Conservation (phyloP, 2,329 filamentous ascomycete genomes). For the Trichophyton mentagrophytes region DNA sequence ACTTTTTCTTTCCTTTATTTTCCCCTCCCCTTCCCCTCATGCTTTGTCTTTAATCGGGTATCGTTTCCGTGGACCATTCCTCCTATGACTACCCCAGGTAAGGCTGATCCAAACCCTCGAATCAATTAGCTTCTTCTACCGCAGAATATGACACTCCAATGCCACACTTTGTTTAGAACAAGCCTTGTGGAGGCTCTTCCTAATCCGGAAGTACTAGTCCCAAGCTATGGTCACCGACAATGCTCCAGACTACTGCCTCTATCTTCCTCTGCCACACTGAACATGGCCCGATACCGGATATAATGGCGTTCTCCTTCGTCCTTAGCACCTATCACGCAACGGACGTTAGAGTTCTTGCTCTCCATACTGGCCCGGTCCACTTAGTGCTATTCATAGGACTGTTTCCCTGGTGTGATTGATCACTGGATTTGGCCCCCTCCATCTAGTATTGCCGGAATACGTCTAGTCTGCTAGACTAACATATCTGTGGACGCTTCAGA, state of each 20-base stretch:
- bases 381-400: neutral
- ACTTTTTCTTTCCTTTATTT: neutral
- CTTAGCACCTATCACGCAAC: neutral
- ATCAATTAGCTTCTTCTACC: neutral
- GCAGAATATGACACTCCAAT: neutral
- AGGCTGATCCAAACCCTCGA: neutral
- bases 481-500: neutral
- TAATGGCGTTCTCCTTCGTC: too few species aligned
- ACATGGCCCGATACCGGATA: neutral
- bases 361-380: neutral
- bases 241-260: neutral
- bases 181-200: neutral
- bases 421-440: neutral
- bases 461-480: neutral
- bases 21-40: neutral
- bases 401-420: neutral
- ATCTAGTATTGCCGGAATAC: neutral
- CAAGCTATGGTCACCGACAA: neutral
- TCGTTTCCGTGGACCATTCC: neutral
- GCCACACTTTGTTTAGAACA: constrained; percentile 2
- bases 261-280: neutral
- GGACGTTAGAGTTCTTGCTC: neutral
- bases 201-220: constrained; percentile 1
- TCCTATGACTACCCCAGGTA: neutral
- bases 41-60: neutral